phyloP scores from a whole-genome alignment of 1,284 basidiomycete genomes.

The Austroboletus novae-zelandiae region DNA sequence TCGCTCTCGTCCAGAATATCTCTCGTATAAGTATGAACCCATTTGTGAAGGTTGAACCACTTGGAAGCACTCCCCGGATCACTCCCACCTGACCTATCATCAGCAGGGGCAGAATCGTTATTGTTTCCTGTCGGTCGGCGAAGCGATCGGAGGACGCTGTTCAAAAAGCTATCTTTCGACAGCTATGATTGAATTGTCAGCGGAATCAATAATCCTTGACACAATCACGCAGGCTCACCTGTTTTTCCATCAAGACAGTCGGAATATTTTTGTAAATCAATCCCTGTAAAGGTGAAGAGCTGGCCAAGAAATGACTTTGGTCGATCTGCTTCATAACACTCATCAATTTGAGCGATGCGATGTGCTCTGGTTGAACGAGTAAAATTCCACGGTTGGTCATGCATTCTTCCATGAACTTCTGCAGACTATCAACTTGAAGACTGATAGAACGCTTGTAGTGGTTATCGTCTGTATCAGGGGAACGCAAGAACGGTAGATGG shows the following conservation, averaged over 20 bases:
- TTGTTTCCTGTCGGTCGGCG: neutral
- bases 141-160: neutral
- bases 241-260: neutral
- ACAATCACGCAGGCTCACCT: neutral
- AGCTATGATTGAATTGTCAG: neutral
- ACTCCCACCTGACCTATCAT: neutral
- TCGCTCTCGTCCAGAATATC: neutral
- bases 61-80: neutral
- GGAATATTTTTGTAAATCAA: neutral
- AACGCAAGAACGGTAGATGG: constrained; percentile 45
- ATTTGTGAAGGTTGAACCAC: neutral
- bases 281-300: neutral
- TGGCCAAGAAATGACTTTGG: too few species aligned
- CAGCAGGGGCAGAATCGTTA: neutral
- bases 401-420: too few species aligned
- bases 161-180: neutral
- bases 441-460: too few species aligned
- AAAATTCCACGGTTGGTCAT: too few species aligned
- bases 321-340: too few species aligned
- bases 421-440: too few species aligned
- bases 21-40: neutral
- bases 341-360: too few species aligned
- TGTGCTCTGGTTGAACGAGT: too few species aligned
- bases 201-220: neutral
- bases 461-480: constrained; percentile 11